These are phyloP conservation scores for Sequoiadendron giganteum DNA, from an alignment of 75 land plant genomes.

Conservation along the genomic window DNA sequence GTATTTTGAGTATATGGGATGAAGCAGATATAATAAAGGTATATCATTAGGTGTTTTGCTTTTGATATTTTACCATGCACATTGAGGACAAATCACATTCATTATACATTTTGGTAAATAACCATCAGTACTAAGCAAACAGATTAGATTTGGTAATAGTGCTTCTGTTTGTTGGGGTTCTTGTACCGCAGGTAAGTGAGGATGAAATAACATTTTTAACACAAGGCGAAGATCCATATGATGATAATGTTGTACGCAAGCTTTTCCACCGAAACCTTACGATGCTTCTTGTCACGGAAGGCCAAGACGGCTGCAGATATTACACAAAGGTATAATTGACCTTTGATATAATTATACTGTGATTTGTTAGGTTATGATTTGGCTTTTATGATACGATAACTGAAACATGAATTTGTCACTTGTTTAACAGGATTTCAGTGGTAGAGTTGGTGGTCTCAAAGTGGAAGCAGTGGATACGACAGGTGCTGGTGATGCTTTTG, in stretches of 20 bases:
- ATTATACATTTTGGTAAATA: neutral
- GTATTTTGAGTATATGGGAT: constrained; percentile 61
- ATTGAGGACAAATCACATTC: neutral
- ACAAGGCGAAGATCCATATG: constrained; percentile 58
- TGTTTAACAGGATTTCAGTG: constrained; percentile 17
- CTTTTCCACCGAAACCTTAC: constrained; percentile 75
- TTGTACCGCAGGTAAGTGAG: constrained; percentile 57
- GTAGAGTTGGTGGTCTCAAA: constrained; percentile 13
- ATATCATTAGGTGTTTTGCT: neutral
- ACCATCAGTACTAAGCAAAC: neutral
- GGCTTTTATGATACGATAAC: neutral
- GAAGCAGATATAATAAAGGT: constrained; percentile 61
- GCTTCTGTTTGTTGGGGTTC: neutral
- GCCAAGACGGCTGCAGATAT: constrained; percentile 77
- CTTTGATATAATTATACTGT: neutral
- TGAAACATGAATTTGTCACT: neutral
- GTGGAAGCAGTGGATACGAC: constrained; percentile 48
- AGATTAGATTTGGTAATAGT: neutral
- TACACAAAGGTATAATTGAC: constrained; percentile 64
- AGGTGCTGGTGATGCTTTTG: constrained; percentile 57
- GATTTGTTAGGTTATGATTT: neutral
- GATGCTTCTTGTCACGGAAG: constrained; percentile 82
- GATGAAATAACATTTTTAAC: constrained; percentile 86
- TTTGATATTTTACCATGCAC: neutral
- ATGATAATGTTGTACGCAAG: constrained; percentile 44